Conservation (phyloP, 495 filamentous ascomycete genomes). For the Geopyxis carbonaria region DNA sequence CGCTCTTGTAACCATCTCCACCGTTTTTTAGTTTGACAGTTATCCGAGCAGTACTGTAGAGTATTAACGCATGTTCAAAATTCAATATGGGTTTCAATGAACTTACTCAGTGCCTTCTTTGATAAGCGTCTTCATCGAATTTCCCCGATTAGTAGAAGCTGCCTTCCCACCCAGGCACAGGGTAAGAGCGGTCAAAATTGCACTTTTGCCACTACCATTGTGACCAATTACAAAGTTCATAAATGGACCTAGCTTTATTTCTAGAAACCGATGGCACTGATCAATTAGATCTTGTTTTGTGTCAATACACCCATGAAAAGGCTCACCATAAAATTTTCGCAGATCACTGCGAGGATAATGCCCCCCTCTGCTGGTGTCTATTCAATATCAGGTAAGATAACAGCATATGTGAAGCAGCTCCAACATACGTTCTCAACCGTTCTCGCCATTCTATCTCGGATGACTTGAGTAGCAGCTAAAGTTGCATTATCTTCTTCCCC, state of each 20-base stretch:
- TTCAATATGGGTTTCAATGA: neutral
- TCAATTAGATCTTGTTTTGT: constrained; percentile 62
- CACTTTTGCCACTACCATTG: constrained; percentile 98
- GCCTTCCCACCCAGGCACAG: constrained; percentile 89
- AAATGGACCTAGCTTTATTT: constrained; percentile 68
- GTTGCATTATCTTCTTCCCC: no score
- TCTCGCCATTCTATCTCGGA: no score
- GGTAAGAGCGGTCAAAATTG: constrained; percentile 84
- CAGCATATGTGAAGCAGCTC: neutral
- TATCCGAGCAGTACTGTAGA: constrained; percentile 33
- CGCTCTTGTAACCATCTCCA: constrained; percentile 62
- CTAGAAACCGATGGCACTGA: constrained; percentile 77
- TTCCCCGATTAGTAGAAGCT: constrained; percentile 87
- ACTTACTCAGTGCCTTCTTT: constrained; percentile 68
- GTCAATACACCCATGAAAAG: constrained; percentile 36
- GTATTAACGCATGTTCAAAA: constrained; percentile 10
- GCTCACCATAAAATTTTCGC: constrained; percentile 25
- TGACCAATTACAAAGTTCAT: constrained; percentile 97
- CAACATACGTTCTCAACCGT: no score
- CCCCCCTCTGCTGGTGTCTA: constrained; percentile 17
- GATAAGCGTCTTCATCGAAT: constrained; percentile 77
- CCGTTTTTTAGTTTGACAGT: constrained; percentile 84
- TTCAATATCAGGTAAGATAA: no score
- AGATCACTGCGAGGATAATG: constrained; percentile 18
- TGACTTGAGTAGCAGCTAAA: no score